Percentiles rank a stretch among this genome's conserved stretches.
Evolutionary conservation across 1,284 basidiomycete species (phyloP).

Genomic region (Wolfiporia cocos): DNA sequence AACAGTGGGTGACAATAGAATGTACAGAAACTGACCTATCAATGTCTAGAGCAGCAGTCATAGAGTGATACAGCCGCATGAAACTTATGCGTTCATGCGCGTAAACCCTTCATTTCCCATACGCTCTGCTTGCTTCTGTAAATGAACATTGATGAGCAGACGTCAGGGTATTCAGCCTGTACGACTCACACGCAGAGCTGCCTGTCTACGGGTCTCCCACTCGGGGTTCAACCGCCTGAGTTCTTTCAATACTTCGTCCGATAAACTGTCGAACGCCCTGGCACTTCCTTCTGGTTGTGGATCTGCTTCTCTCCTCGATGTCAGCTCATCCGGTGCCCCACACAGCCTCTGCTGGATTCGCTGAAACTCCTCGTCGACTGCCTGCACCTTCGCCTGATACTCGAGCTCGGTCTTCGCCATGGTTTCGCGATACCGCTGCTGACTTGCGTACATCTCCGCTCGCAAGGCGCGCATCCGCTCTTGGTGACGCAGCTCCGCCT

Average conservation of each 20-base stretch:
- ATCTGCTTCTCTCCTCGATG: constrained; percentile 14
- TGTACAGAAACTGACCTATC: background rate
- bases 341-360: no score
- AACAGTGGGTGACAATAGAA: no score
- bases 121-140: constrained; percentile 20
- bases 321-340: no score
- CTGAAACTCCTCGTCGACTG: constrained; percentile 21
- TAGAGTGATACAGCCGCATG: background rate
- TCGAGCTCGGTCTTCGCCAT: constrained; percentile 18
- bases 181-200: constrained; percentile 31
- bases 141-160: constrained; percentile 1
- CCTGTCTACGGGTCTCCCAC: constrained; percentile 49
- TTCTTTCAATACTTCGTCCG: constrained; percentile 30
- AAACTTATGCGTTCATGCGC: constrained; percentile 10
- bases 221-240: constrained; percentile 54
- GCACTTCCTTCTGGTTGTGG: constrained; percentile 16
- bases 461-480: constrained; percentile 36
- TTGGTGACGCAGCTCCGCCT: constrained; percentile 39
- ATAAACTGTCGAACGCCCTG: constrained; percentile 16
- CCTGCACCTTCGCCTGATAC: constrained; percentile 20
- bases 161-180: background rate
- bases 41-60: background rate
- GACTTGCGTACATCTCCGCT: constrained; percentile 24
- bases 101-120: constrained; percentile 10
- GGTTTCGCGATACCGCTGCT: constrained; percentile 19